phyloP scores from a whole-genome alignment of 257 asterid species.

The Solanum infundibuliforme region DNA sequence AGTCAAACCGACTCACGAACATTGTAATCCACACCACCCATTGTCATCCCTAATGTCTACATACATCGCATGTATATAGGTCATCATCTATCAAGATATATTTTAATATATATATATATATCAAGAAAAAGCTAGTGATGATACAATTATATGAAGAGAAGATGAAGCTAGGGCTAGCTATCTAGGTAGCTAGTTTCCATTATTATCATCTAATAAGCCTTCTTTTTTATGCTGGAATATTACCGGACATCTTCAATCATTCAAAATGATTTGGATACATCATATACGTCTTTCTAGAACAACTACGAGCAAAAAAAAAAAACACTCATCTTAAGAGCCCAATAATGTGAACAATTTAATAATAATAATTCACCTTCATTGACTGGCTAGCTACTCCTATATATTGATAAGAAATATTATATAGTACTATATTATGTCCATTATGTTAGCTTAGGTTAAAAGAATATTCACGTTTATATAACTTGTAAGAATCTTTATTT shows the following conservation, averaged over 20 bases:
- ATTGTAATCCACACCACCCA: neutral
- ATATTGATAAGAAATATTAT: neutral
- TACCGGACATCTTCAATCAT: neutral
- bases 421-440: neutral
- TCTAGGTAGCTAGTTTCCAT: neutral
- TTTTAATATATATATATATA: neutral
- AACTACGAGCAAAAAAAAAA: neutral
- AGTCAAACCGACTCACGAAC: neutral
- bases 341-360: neutral
- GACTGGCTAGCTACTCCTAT: neutral
- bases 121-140: neutral
- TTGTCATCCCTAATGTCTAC: neutral
- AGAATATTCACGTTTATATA: neutral
- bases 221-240: neutral
- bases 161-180: neutral
- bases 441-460: neutral
- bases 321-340: neutral
- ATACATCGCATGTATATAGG: neutral
- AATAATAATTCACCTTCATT: neutral
- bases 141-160: neutral
- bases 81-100: neutral
- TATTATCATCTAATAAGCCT: neutral
- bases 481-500: neutral
- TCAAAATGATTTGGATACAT: neutral
- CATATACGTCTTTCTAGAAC: neutral